A percentile compares a stretch with the other conserved stretches of the same genome.
These are phyloP conservation scores for Capronia epimyces DNA, from an alignment of 2,329 filamentous ascomycete genomes.

Conservation along the genomic window DNA sequence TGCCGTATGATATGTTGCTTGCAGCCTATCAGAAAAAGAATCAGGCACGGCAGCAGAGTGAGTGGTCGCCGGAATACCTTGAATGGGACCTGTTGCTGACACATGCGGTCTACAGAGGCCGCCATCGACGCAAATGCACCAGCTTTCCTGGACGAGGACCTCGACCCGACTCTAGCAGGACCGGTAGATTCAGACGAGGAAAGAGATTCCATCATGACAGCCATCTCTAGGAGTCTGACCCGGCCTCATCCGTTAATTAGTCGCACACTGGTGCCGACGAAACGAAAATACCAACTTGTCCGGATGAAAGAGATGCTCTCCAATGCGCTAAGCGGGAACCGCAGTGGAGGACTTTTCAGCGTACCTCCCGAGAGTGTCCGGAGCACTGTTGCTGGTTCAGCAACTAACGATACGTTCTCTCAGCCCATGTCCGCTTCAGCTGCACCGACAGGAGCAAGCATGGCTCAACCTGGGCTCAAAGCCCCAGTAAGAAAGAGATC, in stretches of 20 bases:
- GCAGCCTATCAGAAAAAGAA: conserved; percentile 95
- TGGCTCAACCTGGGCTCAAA: conserved; percentile 21
- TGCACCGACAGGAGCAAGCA: conserved; percentile 13
- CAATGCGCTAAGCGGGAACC: conserved; percentile 51
- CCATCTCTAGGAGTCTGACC: conserved; percentile 57
- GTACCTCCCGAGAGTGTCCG: conserved; percentile 23
- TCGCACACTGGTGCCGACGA: conserved; percentile 49
- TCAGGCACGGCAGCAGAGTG: conserved; percentile 94
- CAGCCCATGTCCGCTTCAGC: conserved; percentile 19
- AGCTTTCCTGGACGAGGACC: conserved; percentile 37
- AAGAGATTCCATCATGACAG: conserved; percentile 78
- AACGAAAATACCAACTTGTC: conserved; percentile 55
- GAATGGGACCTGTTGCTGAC: conserved; percentile 12
- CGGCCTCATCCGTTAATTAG: conserved; percentile 71
- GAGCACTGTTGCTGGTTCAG: conserved; percentile 20
- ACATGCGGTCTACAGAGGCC: conserved; percentile 59
- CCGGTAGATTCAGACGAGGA: conserved; percentile 94
- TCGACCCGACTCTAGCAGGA: conserved; percentile 39
- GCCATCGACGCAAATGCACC: conserved; percentile 92
- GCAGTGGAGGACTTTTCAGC: conserved; percentile 42
- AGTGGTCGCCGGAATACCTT: conserved; percentile 37
- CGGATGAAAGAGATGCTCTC: conserved; percentile 60
- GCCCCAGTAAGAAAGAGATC: conserved; percentile 20
- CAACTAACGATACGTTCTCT: conserved; percentile 22
- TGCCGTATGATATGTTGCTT: conserved; percentile 89